phyloP scores from a whole-genome alignment of 495 filamentous ascomycete genomes.

The Aspergillus wentii region DNA sequence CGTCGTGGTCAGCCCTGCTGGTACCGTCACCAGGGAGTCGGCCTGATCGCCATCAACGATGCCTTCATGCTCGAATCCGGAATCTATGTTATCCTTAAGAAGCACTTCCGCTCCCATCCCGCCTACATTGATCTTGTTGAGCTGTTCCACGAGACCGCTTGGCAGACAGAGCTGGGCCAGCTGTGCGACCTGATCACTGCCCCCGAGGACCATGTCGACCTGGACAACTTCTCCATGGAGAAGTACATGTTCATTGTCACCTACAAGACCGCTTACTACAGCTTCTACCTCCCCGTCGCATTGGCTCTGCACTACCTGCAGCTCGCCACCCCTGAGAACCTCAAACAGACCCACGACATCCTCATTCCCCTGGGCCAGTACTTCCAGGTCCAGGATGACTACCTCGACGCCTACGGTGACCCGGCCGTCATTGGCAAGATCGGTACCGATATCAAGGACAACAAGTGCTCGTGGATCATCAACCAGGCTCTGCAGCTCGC shows the following conservation, averaged over 20 bases:
- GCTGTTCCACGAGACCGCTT: conserved; percentile 90
- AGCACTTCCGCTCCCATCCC: conserved; percentile 81
- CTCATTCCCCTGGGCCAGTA: conserved; percentile 98
- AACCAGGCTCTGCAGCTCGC: conserved; percentile 83
- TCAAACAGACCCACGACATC: conserved; percentile 81
- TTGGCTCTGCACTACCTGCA: conserved; percentile 78
- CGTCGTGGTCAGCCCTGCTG: conserved; percentile 91
- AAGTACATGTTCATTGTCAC: conserved; percentile 99
- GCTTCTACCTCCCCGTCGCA: conserved; percentile 97
- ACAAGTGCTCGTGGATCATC: conserved; percentile 97
- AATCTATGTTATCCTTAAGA: conserved; percentile 89
- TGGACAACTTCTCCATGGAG: conserved; percentile 87
- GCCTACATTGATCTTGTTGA: conserved; percentile 87
- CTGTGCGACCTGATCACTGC: conserved; percentile 91
- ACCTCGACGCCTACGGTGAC: conserved; percentile 93
- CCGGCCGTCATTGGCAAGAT: conserved; percentile 97
- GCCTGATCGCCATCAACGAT: conserved; percentile 96
- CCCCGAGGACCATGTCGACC: conserved; percentile 81
- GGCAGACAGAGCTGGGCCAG: conserved; percentile 93
- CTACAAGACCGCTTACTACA: conserved; percentile 99
- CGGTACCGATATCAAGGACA: conserved; percentile 96
- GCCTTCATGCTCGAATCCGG: conserved; percentile 89
- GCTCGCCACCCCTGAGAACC: conserved; percentile 75
- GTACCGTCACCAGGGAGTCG: conserved; percentile 83
- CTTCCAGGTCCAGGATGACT: conserved; percentile 99